phyloP scores from a whole-genome alignment of 176 grass and related monocot genomes.

The Ampelocalamus luodianensis region DNA sequence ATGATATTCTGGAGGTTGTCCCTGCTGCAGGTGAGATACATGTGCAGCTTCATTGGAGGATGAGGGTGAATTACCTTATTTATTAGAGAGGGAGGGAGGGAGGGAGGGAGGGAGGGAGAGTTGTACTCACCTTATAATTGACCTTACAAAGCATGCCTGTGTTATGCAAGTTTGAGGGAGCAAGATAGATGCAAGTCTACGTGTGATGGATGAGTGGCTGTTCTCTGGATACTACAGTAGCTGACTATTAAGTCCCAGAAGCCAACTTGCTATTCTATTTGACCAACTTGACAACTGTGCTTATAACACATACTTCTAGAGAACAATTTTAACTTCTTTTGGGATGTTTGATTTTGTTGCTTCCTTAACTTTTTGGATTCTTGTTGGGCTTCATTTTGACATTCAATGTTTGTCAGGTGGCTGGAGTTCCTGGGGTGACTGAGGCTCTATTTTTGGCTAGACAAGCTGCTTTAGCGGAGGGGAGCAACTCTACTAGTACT shows the following conservation, averaged over 20 bases:
- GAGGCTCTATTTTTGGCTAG: slow-evolving; percentile 84
- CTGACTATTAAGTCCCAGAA: neutral
- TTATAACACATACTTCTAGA: neutral
- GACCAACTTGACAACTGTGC: neutral
- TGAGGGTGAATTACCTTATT: neutral
- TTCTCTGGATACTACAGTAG: neutral
- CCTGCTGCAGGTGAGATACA: neutral
- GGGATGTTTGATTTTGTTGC: neutral
- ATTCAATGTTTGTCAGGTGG: slow-evolving; percentile 57
- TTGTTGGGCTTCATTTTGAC: neutral
- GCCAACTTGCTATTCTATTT: neutral
- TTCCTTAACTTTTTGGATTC: slow-evolving; percentile 20
- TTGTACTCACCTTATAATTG: neutral
- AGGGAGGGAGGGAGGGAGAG: too few relatives aligned
- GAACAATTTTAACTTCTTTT: neutral
- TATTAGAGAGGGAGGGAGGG: too few relatives aligned
- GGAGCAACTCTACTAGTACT: slow-evolving; percentile 55
- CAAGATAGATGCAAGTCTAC: neutral
- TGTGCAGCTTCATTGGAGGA: neutral
- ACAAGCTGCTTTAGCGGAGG: slow-evolving; percentile 74
- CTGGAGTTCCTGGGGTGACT: slow-evolving; percentile 86
- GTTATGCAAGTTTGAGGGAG: neutral
- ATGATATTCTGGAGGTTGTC: neutral
- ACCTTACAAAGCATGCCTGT: neutral
- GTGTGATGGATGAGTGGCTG: neutral